phyloP scores from a whole-genome alignment of 1,139 yeast species.

The Yamadazyma dendronema region DNA sequence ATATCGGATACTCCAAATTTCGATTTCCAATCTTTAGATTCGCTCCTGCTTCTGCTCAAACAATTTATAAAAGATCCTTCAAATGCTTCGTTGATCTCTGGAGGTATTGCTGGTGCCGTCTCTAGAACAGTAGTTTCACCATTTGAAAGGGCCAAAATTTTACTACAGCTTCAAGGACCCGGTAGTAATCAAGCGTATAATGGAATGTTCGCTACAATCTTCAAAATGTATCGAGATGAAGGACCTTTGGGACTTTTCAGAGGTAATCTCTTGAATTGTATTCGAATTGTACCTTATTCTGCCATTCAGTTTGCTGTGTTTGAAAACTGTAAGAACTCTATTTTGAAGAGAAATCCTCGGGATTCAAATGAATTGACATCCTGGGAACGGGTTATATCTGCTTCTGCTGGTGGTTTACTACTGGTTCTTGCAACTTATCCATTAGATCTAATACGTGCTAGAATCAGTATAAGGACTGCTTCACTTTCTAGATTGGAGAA shows the following conservation, averaged over 20 bases:
- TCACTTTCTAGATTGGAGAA: slow-evolving; percentile 52
- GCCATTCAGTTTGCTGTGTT: slow-evolving; percentile 93
- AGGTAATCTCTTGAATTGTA: slow-evolving; percentile 87
- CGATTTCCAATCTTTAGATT: not conserved
- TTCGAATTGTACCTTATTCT: slow-evolving; percentile 87
- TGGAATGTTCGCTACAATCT: slow-evolving; percentile 75
- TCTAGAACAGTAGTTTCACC: slow-evolving; percentile 94
- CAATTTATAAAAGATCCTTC: slow-evolving; percentile 44
- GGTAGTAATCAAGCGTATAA: slow-evolving; percentile 58
- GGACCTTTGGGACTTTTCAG: slow-evolving; percentile 86
- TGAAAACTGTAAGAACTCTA: slow-evolving; percentile 59
- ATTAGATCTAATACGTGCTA: slow-evolving; percentile 83
- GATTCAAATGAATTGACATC: slow-evolving; percentile 38
- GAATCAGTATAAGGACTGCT: slow-evolving; percentile 89
- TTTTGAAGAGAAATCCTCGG: slow-evolving; percentile 29
- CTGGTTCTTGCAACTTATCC: slow-evolving; percentile 90
- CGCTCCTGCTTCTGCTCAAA: slow-evolving; percentile 15
- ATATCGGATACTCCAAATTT: not conserved
- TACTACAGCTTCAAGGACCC: slow-evolving; percentile 86
- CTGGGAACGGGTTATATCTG: slow-evolving; percentile 65
- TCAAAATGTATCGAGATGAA: slow-evolving; percentile 82
- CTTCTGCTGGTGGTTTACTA: slow-evolving; percentile 77
- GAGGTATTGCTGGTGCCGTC: slow-evolving; percentile 82
- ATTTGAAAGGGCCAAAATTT: slow-evolving; percentile 88
- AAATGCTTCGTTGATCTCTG: slow-evolving; percentile 58